These are phyloP conservation scores for Amoeboaphelidium protococcarum DNA, from an alignment of 371 early-diverging fungal genomes.

Conservation along the genomic window DNA sequence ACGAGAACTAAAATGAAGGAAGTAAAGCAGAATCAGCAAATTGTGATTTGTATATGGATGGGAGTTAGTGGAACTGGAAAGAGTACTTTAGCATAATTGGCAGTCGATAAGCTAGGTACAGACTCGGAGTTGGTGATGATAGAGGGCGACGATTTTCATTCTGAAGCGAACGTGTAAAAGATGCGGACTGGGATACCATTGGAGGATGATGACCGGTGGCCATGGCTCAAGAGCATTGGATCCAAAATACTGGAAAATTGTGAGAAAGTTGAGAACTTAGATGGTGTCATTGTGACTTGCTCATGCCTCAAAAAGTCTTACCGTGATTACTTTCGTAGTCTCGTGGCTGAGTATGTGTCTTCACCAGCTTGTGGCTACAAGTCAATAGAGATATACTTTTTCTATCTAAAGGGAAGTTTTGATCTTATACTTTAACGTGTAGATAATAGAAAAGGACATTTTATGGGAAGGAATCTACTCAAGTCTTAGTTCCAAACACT, in stretches of 20 bases:
- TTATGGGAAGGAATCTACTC: no score
- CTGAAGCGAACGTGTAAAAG: slow-evolving; percentile 22
- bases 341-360: no score
- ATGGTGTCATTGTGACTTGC: slow-evolving; percentile 26
- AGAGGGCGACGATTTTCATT: slow-evolving; percentile 33
- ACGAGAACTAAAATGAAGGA: no score
- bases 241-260: no score
- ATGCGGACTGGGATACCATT: slow-evolving; percentile 28
- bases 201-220: slow-evolving; percentile 32
- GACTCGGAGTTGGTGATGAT: slow-evolving; percentile 3
- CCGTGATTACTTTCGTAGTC: slow-evolving; percentile 22
- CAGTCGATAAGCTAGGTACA: background rate
- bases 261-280: slow-evolving; percentile 6
- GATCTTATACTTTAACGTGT: no score
- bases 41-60: slow-evolving; percentile 10
- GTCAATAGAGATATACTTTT: no score
- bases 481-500: no score
- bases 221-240: slow-evolving; percentile 23
- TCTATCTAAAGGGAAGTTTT: no score
- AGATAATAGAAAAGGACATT: no score
- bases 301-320: slow-evolving; percentile 29
- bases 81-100: slow-evolving; percentile 22
- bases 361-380: no score
- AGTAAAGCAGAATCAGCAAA: no score
- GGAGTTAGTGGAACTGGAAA: slow-evolving; percentile 36